Base-by-base conservation (phyloP, 2,329 filamentous ascomycete species). In the Berkeleyomyces basicola region DNA sequence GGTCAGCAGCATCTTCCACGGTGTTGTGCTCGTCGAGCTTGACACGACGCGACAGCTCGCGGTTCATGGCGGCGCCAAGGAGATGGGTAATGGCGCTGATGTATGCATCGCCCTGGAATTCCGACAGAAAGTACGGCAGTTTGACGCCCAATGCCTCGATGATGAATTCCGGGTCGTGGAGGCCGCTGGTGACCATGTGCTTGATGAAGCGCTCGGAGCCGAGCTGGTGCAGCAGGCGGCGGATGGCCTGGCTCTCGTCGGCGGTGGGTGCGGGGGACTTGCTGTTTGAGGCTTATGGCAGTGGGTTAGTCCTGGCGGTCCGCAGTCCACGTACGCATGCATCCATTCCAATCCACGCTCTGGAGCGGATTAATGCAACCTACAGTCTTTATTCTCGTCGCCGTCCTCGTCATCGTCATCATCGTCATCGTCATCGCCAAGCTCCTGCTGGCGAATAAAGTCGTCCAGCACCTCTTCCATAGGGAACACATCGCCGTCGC, bases 21-120 rank as follows among this genome's bases (percentile, higher is more conserved):
- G 86, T 85, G 75, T 96, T 96, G 79, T 89, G 91, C 65, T 85
- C 78, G 31, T 78, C 71, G 59, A 97, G 78, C 72, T 96, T 95
- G 67, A 84, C 82, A 58, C 92, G 84, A 74, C 89, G 93, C 62
- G 82, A 82, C 67, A 95, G 79, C 73, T 96, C 90, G 59, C 90
- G 83, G 65, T 82, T 84, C 67, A 96, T 85, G 61, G 86, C 89
- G 40, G 90, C 78, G 55, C 85, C 86, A 36, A 97, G 78, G 61
- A 96, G 76, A 10, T 61, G 59, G 6, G 44, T 58, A 5, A 64
- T 53, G 44, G 59, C 51, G 7, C 49, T 43, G 3, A 57, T 39
- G 7, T 64, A 64, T 31, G 55, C 10, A 4, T 60, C 57, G 16
- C 59, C 62, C 31, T 47, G 42, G 33, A 64, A 16, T 11, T 61